Conservation (phyloP, 1,284 basidiomycete genomes). For the Lignosus rhinocerotis region DNA sequence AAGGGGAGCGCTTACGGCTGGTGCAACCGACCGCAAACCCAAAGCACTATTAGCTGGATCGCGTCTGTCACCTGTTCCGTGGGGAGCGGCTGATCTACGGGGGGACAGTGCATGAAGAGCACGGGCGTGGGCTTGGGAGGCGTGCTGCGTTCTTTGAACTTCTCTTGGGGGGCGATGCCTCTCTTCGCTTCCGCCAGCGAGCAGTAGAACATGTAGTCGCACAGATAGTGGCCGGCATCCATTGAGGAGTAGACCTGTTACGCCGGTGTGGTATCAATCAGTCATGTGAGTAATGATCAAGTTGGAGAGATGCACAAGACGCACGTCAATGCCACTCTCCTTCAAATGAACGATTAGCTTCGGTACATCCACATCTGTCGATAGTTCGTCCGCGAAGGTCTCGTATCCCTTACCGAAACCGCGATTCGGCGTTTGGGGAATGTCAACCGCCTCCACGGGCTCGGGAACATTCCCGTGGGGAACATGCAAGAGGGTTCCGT, state of each 20-base stretch:
- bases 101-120: slow-evolving; percentile 72
- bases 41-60: slow-evolving; percentile 57
- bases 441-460: slow-evolving; percentile 28
- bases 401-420: slow-evolving; percentile 56
- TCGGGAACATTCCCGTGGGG: slow-evolving; percentile 12
- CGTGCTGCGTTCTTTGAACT: slow-evolving; percentile 37
- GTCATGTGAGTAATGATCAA: slow-evolving; percentile 5
- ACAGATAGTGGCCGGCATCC: slow-evolving; percentile 77
- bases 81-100: slow-evolving; percentile 58
- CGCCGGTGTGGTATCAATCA: slow-evolving; percentile 3
- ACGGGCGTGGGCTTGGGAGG: slow-evolving; percentile 51
- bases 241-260: slow-evolving; percentile 71
- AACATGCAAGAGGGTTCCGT: background rate
- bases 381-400: slow-evolving; percentile 44
- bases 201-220: slow-evolving; percentile 77
- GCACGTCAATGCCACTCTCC: slow-evolving; percentile 56
- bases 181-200: slow-evolving; percentile 72
- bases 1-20: slow-evolving; percentile 12
- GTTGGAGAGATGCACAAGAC: slow-evolving; percentile 23
- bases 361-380: slow-evolving; percentile 49
- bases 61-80: slow-evolving; percentile 68
- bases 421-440: slow-evolving; percentile 39
- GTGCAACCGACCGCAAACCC: slow-evolving; percentile 47
- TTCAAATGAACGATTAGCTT: slow-evolving; percentile 58
- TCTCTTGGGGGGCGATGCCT: slow-evolving; percentile 52